phyloP scores from a whole-genome alignment of 345 rosid species.

The Aethionema arabicum region DNA sequence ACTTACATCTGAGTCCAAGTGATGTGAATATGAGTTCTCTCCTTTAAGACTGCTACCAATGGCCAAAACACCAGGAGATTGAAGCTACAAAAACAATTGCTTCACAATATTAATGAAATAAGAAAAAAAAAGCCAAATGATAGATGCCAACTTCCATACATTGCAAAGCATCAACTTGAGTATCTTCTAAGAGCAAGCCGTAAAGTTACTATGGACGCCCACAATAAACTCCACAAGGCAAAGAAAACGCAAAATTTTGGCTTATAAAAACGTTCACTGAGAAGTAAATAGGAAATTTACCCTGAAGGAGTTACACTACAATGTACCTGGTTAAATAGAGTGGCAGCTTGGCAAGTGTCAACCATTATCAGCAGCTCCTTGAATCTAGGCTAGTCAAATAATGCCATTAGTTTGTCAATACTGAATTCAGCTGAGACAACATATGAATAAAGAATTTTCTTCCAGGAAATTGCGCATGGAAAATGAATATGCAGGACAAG shows the following conservation, averaged over 20 bases:
- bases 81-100: slow-evolving; percentile 52
- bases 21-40: slow-evolving; percentile 99
- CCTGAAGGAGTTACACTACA: slow-evolving; percentile 11
- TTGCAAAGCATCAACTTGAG: slow-evolving; percentile 10
- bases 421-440: slow-evolving; percentile 5
- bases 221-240: slow-evolving; percentile 20
- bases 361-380: slow-evolving; percentile 98
- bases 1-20: slow-evolving; percentile 93
- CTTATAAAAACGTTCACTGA: neutral
- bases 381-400: slow-evolving; percentile 53
- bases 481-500: slow-evolving; percentile 1
- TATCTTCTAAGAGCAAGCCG: slow-evolving; percentile 12
- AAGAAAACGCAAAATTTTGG: neutral
- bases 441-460: slow-evolving; percentile 2
- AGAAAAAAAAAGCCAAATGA: slow-evolving; percentile 10
- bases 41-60: slow-evolving; percentile 98
- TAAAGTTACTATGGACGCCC: neutral
- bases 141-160: neutral
- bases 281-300: neutral
- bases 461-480: slow-evolving; percentile 2
- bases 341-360: slow-evolving; percentile 99
- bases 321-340: slow-evolving; percentile 89
- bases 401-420: slow-evolving; percentile 30
- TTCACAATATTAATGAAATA: slow-evolving; percentile 16
- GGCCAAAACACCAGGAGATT: slow-evolving; percentile 92